Percentiles rank a stretch among this genome's conserved stretches.
phyloP scores from a whole-genome alignment of 2,329 filamentous ascomycete species.

The Didymella arachidicola region DNA sequence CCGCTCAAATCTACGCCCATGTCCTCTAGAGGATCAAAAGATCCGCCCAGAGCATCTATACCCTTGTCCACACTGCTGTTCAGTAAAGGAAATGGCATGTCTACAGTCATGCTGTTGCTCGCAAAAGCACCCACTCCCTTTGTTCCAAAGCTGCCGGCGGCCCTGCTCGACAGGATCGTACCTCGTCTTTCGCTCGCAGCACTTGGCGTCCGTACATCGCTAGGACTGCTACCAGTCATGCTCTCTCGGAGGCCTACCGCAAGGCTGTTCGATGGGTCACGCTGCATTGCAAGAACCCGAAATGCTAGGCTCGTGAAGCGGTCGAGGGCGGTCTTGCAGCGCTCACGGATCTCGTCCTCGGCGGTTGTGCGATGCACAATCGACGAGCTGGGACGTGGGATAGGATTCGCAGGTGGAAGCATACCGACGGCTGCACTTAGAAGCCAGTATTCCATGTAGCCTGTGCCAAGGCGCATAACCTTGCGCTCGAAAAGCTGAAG shows the following conservation, averaged over 20 bases:
- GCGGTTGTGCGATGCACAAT: conserved; percentile 21
- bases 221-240: conserved; percentile 22
- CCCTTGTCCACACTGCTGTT: conserved; percentile 7
- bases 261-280: conserved; percentile 35
- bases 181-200: background rate
- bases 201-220: conserved; percentile 10
- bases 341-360: conserved; percentile 28
- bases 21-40: conserved; percentile 37
- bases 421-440: conserved; percentile 43
- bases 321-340: conserved; percentile 39
- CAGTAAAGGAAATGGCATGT: conserved; percentile 16
- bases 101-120: conserved; percentile 1
- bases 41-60: conserved; percentile 7
- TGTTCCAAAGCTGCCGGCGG: conserved; percentile 12
- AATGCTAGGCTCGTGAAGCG: conserved; percentile 39
- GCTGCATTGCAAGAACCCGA: conserved; percentile 42
- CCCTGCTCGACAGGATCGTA: conserved; percentile 18
- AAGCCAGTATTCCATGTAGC: conserved; percentile 49
- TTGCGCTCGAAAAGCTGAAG: conserved; percentile 44
- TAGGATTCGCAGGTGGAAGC: conserved; percentile 33
- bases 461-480: conserved; percentile 46
- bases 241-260: conserved; percentile 31
- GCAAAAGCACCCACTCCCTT: conserved; percentile 10
- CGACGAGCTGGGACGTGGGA: conserved; percentile 26
- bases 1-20: conserved; percentile 40